phyloP scores from a whole-genome alignment of 75 land plant genomes.

The Pseudotsuga menziesii region DNA sequence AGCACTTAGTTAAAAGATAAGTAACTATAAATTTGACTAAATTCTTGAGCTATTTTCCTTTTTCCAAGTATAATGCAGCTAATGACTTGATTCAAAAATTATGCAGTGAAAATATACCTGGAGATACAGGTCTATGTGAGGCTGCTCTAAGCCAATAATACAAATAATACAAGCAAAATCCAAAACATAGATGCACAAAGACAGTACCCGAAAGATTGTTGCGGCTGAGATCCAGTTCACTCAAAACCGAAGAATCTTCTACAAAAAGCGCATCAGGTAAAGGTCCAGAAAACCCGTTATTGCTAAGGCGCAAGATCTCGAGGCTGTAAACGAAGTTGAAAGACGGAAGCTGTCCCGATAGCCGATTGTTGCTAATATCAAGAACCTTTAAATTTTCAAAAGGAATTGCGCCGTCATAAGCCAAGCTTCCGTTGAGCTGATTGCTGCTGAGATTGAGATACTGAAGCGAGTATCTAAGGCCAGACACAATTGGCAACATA shows the following conservation, averaged over 20 bases:
- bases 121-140: background rate
- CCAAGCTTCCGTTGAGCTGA: constrained; percentile 49
- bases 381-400: constrained; percentile 60
- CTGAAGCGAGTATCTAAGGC: constrained; percentile 33
- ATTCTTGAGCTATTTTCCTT: too few relatives aligned
- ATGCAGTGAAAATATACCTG: background rate
- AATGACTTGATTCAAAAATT: background rate
- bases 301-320: constrained; percentile 44
- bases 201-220: constrained; percentile 51
- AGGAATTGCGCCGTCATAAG: constrained; percentile 19
- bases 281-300: constrained; percentile 54
- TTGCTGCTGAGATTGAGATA: constrained; percentile 64
- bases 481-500: constrained; percentile 32
- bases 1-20: too few relatives aligned
- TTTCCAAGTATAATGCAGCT: too few relatives aligned
- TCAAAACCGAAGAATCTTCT: constrained; percentile 40
- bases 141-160: background rate
- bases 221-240: constrained; percentile 55
- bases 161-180: background rate
- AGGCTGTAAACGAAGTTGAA: constrained; percentile 45
- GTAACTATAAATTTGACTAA: too few relatives aligned
- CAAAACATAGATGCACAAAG: background rate
- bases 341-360: constrained; percentile 54
- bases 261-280: constrained; percentile 54
- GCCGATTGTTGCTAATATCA: constrained; percentile 66